These are phyloP conservation scores for Alternaria postmessia DNA, from an alignment of 2,329 filamentous ascomycete species.

Conservation along the genomic window DNA sequence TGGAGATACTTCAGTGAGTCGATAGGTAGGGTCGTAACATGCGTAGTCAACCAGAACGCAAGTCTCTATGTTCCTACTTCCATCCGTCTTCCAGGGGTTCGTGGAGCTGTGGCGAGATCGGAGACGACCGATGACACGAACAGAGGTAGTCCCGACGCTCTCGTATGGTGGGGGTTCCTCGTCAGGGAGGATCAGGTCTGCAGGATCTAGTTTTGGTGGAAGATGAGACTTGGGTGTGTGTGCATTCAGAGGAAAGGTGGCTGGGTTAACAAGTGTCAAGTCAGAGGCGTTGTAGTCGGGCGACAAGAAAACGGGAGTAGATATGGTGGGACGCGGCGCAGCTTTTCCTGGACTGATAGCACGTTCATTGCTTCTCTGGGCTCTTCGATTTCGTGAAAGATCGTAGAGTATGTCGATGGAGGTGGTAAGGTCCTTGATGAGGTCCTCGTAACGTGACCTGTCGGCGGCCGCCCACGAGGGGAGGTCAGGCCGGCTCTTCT, in stretches of 20 bases:
- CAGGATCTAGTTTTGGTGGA: constrained; percentile 55
- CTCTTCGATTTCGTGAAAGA: constrained; percentile 70
- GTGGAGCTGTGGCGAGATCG: constrained; percentile 44
- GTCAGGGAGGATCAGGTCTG: constrained; percentile 54
- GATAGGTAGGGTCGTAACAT: constrained; percentile 58
- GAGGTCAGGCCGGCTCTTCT: constrained; percentile 49
- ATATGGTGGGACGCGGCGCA: constrained; percentile 24
- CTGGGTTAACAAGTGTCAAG: constrained; percentile 55
- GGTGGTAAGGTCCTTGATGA: constrained; percentile 76
- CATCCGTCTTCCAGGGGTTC: constrained; percentile 51
- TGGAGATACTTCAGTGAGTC: constrained; percentile 56
- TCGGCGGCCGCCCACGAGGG: constrained; percentile 62
- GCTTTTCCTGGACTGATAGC: constrained; percentile 31
- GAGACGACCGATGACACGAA: constrained; percentile 57
- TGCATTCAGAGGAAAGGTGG: constrained; percentile 40
- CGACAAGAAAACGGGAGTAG: constrained; percentile 39
- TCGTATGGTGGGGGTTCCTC: constrained; percentile 61
- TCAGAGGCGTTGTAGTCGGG: constrained; percentile 52
- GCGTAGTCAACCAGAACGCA: constrained; percentile 76
- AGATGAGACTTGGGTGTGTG: constrained; percentile 38
- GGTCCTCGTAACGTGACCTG: constrained; percentile 79
- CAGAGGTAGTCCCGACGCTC: constrained; percentile 55
- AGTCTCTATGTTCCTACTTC: constrained; percentile 51
- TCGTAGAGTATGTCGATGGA: constrained; percentile 84
- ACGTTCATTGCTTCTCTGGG: constrained; percentile 36